Conservation (phyloP, 495 filamentous ascomycete genomes). For the Neurospora sp. region DNA sequence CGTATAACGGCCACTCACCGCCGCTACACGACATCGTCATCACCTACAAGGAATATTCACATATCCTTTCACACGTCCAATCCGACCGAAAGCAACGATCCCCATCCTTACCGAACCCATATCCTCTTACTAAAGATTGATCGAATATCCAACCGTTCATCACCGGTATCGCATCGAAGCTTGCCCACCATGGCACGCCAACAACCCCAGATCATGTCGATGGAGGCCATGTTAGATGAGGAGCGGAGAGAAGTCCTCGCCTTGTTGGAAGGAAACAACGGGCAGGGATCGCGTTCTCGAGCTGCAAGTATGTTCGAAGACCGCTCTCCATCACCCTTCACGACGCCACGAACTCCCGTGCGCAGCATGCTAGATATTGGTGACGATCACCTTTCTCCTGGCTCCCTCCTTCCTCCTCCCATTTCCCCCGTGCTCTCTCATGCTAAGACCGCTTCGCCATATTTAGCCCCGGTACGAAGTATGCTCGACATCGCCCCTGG, state of each 20-base stretch:
- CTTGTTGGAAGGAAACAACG: conserved; percentile 41
- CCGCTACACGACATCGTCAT: neutral
- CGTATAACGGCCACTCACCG: neutral
- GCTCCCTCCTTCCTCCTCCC: conserved; percentile 2
- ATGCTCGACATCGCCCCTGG: conserved; percentile 47
- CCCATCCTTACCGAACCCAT: neutral
- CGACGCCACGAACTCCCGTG: conserved; percentile 42
- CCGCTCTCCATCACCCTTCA: conserved; percentile 38
- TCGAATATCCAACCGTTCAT: neutral
- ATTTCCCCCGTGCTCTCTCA: conserved; percentile 1
- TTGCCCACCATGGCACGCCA: conserved; percentile 20
- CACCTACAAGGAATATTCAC: neutral
- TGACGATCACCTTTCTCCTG: conserved; percentile 20
- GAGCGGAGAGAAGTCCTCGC: conserved; percentile 61
- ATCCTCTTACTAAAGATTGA: neutral
- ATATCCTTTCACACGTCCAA: neutral
- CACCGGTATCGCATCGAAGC: neutral
- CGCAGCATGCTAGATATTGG: conserved; percentile 47
- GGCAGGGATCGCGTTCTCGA: conserved; percentile 18
- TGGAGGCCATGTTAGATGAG: conserved; percentile 62
- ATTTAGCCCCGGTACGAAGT: conserved; percentile 41
- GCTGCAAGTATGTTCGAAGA: conserved; percentile 25
- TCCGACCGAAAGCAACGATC: neutral
- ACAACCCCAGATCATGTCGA: conserved; percentile 39
- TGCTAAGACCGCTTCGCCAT: conserved; percentile 13